Base-by-base conservation (phyloP, 306 rosid genomes). In the Corylus avellana region DNA sequence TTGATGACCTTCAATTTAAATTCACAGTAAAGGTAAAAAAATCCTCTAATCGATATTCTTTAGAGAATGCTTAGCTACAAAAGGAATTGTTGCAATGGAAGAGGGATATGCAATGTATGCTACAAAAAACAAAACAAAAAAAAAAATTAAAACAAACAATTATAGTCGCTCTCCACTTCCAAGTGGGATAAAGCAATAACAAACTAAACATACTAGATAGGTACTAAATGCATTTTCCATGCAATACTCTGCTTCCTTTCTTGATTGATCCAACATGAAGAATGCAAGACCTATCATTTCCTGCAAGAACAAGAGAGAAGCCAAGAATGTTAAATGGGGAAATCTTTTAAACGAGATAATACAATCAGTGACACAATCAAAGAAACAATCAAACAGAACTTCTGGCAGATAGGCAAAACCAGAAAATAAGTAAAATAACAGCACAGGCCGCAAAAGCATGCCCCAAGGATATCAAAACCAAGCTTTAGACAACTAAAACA, bases 181-280 rank as follows among this genome's bases (percentile, higher is more conserved):
- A 42, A 68, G 72, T 42, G 10, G 14, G 8, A 46, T 27, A 57
- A 5, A 64, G 44, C 3, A 10, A 3, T 46, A 82, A 74, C 79
- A 79, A 84, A 82, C 70, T 82, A 75, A 81, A 82, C 94, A 73
- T 86, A 93, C 98, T 84, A 89, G 84, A 83, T 96, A 96, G 83
- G 96, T 90, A 87, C 46, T 93, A 79, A 96, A 90, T 70, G 99
- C 98, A 88, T 89, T 93, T 84, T 96, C 99, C 99, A 96, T 91
- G 94, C 98, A 93, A 82, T 88, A 91, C 85, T 96, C 99, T 32
- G 98, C 98, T 83, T 96, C 99, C 89, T 96, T 96, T 87, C 91
- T 91, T 56, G 98, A 93, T 76, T 96, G 99, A 75, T 93, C 99
- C 84, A 83, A 81, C 93, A 96, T 84, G 87, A 93, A 96, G 86